These are phyloP conservation scores for Suillus subaureus DNA, from an alignment of 768 basidiomycete species.

Conservation along the genomic window DNA sequence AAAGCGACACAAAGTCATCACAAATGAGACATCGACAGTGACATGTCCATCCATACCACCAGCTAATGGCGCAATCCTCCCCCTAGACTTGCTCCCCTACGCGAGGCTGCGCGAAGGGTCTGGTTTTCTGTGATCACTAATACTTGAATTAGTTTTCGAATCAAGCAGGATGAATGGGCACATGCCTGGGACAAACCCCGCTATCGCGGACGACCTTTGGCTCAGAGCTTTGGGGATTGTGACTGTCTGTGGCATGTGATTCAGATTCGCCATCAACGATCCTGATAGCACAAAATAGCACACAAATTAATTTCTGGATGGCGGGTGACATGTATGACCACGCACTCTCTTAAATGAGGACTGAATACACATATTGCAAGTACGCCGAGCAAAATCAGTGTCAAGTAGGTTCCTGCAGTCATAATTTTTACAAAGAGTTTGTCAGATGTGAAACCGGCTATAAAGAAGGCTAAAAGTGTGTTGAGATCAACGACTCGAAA, in stretches of 20 bases:
- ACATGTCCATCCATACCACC: neutral
- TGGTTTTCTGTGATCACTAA: neutral
- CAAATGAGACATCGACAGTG: neutral
- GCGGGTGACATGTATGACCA: neutral
- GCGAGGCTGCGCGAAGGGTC: neutral
- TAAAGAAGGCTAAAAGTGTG: neutral
- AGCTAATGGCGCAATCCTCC: neutral
- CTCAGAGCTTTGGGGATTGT: neutral
- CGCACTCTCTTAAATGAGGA: neutral
- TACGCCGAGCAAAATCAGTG: neutral
- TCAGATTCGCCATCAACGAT: neutral
- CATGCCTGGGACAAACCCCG: neutral
- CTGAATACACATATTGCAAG: neutral
- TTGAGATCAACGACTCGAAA: neutral
- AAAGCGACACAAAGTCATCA: neutral
- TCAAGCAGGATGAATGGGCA: neutral
- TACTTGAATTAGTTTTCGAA: neutral
- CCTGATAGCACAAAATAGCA: neutral
- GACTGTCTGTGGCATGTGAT: neutral
- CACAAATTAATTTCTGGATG: neutral
- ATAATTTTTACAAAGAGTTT: neutral
- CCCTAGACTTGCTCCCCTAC: neutral
- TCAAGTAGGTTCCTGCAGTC: neutral
- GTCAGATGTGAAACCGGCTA: slow-evolving; percentile 4
- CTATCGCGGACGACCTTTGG: neutral